phyloP scores from a whole-genome alignment of 2,329 filamentous ascomycete species.

The Sphaerostilbella broomeana region DNA sequence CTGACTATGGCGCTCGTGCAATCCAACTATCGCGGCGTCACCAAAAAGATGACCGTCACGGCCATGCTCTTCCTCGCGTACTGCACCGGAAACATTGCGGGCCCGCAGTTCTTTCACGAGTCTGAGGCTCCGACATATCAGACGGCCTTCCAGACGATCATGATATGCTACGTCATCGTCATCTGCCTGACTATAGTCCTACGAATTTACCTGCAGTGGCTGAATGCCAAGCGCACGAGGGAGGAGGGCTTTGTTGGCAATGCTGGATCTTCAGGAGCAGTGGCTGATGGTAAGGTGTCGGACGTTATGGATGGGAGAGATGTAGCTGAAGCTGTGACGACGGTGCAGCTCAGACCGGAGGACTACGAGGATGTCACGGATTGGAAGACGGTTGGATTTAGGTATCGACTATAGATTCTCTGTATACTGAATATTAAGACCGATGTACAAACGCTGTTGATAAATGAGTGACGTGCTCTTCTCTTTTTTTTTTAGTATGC shows the following conservation, averaged over 20 bases:
- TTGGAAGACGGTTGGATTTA: slow-evolving; percentile 52
- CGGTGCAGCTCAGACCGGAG: slow-evolving; percentile 33
- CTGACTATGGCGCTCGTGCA: slow-evolving; percentile 49
- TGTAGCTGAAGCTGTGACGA: slow-evolving; percentile 26
- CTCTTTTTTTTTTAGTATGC: not conserved
- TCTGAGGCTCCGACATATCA: slow-evolving; percentile 44
- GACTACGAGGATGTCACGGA: slow-evolving; percentile 55
- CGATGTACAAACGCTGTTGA: too few relatives aligned
- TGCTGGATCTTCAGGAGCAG: slow-evolving; percentile 34
- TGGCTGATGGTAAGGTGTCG: slow-evolving; percentile 32
- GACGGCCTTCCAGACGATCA: slow-evolving; percentile 49
- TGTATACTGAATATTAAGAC: too few relatives aligned
- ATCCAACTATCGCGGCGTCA: slow-evolving; percentile 49
- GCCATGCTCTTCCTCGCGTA: slow-evolving; percentile 50
- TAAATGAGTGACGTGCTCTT: not conserved
- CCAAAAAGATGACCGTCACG: slow-evolving; percentile 55
- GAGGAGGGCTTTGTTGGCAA: slow-evolving; percentile 41
- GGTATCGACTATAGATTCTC: slow-evolving; percentile 42
- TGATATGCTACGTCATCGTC: slow-evolving; percentile 49
- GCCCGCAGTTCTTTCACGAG: slow-evolving; percentile 48
- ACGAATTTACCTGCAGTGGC: slow-evolving; percentile 40
- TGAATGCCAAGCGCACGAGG: slow-evolving; percentile 37
- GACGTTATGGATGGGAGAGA: slow-evolving; percentile 20
- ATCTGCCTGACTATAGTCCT: slow-evolving; percentile 38
- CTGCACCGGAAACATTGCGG: slow-evolving; percentile 49